Conservation (phyloP, 805 yeast species). For the Kuraishia capsulata region DNA sequence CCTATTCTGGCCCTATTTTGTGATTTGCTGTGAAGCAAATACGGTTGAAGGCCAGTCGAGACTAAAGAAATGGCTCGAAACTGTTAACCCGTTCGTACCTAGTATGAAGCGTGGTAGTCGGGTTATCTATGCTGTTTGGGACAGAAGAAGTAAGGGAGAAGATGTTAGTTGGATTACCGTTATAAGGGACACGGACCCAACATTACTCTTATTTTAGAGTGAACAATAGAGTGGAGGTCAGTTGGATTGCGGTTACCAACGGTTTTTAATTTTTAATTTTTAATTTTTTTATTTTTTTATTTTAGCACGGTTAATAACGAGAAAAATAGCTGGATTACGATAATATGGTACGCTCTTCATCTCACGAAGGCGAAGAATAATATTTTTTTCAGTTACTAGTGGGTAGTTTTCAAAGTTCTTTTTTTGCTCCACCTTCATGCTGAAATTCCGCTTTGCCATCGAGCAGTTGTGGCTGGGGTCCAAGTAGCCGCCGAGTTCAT, state of each 20-base stretch:
- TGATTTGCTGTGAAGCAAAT: background rate
- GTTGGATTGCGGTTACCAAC: too few species aligned
- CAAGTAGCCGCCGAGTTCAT: background rate
- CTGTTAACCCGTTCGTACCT: background rate
- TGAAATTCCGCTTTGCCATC: background rate
- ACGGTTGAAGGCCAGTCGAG: background rate
- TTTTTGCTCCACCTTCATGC: too few species aligned
- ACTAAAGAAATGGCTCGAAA: background rate
- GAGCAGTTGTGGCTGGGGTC: background rate
- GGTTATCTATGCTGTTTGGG: background rate
- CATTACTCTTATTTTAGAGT: background rate
- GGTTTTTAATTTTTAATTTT: too few species aligned
- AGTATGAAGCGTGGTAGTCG: background rate
- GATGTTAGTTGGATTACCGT: background rate
- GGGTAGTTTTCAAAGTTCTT: background rate
- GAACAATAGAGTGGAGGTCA: too few species aligned
- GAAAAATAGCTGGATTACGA: background rate
- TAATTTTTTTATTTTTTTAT: too few species aligned
- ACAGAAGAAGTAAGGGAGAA: background rate
- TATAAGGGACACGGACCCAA: background rate
- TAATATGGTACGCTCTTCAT: background rate
- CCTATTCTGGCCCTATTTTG: background rate
- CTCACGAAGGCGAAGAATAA: background rate
- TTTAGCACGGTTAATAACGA: background rate
- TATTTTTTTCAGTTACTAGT: background rate